Percentiles rank a stretch among this genome's conserved stretches.
These are phyloP conservation scores for Lactifluus hygrophoroides DNA, from an alignment of 768 basidiomycete genomes.

Conservation along the genomic window DNA sequence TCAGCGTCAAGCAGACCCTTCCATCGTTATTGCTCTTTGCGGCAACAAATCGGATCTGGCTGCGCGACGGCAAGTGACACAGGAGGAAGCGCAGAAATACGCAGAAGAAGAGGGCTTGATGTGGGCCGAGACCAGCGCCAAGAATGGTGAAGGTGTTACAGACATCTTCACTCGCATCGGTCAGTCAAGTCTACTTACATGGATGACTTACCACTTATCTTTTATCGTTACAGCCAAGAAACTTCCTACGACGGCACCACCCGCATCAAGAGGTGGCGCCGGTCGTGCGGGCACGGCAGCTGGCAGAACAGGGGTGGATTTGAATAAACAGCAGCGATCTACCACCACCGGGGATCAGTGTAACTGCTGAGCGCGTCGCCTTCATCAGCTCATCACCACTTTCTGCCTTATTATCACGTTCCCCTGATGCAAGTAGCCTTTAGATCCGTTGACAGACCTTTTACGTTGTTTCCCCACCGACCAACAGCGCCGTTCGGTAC, in stretches of 20 bases:
- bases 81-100: slow-evolving; percentile 88
- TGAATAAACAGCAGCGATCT: slow-evolving; percentile 54
- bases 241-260: slow-evolving; percentile 72
- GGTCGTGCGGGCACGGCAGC: slow-evolving; percentile 43
- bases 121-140: slow-evolving; percentile 91
- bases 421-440: slow-evolving; percentile 2
- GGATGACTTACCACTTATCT: neutral
- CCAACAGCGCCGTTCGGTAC: slow-evolving; percentile 13
- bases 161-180: slow-evolving; percentile 85
- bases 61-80: slow-evolving; percentile 74
- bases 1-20: slow-evolving; percentile 95
- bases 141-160: slow-evolving; percentile 77
- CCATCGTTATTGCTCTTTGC: slow-evolving; percentile 91
- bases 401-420: slow-evolving; percentile 1
- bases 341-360: slow-evolving; percentile 56
- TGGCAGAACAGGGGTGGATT: slow-evolving; percentile 62
- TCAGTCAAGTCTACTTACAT: slow-evolving; percentile 29
- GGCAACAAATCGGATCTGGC: slow-evolving; percentile 92
- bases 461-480: neutral
- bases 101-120: slow-evolving; percentile 87
- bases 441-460: slow-evolving; percentile 9
- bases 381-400: slow-evolving; percentile 1
- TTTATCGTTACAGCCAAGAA: slow-evolving; percentile 58
- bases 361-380: slow-evolving; percentile 49
- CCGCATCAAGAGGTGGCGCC: slow-evolving; percentile 47